Evolutionary conservation across 805 yeast species (phyloP).

Genomic region (Metschnikowia hibisci): DNA sequence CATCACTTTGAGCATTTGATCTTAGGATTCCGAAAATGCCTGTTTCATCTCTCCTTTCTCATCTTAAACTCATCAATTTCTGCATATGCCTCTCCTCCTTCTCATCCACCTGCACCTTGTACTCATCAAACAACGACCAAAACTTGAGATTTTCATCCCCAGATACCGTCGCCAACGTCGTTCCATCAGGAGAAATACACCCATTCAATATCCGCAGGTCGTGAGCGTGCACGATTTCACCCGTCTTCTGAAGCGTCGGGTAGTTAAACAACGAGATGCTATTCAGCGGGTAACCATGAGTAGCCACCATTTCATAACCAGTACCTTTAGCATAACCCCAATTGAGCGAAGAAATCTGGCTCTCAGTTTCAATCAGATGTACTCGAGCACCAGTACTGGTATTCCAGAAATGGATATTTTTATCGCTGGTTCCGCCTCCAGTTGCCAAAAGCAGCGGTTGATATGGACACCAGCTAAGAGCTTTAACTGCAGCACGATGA

Average conservation of each 20-base stretch:
- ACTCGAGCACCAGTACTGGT: slow-evolving; percentile 84
- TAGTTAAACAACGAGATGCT: slow-evolving; percentile 79
- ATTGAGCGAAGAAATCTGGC: slow-evolving; percentile 88
- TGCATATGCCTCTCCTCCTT: slow-evolving; percentile 21
- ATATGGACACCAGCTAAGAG: slow-evolving; percentile 91
- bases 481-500: slow-evolving; percentile 94
- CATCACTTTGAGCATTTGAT: too few relatives aligned
- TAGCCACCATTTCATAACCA: slow-evolving; percentile 82
- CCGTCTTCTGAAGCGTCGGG: slow-evolving; percentile 82
- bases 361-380: slow-evolving; percentile 83
- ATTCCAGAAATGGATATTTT: slow-evolving; percentile 88
- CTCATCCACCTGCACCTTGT: slow-evolving; percentile 23
- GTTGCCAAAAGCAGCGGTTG: slow-evolving; percentile 82
- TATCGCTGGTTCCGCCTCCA: slow-evolving; percentile 94
- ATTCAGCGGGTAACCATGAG: slow-evolving; percentile 92
- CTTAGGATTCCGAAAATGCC: too few relatives aligned
- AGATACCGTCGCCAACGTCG: slow-evolving; percentile 89
- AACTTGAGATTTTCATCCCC: slow-evolving; percentile 95
- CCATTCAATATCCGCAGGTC: slow-evolving; percentile 83
- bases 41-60: too few relatives aligned
- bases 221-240: slow-evolving; percentile 82
- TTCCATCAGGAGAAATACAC: slow-evolving; percentile 83
- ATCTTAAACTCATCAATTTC: slow-evolving; percentile 26
- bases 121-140: slow-evolving; percentile 79
- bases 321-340: slow-evolving; percentile 81